Base-by-base conservation (phyloP, 176 grass and related monocot species). In the Ampelocalamus luodianensis region DNA sequence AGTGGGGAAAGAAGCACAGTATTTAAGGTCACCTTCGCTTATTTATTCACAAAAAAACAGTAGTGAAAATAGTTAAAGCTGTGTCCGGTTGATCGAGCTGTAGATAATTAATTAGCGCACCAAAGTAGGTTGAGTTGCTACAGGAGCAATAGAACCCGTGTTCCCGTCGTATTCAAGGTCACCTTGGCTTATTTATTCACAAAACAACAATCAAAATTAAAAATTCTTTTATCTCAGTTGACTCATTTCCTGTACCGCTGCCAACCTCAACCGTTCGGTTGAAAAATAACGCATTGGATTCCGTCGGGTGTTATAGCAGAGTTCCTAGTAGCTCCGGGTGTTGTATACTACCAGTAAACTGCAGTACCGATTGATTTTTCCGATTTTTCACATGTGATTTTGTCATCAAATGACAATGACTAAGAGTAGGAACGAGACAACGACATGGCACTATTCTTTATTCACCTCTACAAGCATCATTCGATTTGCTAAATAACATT, bases 141-240 rank as follows among this genome's bases (percentile, higher is more conserved):
- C 77, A 36, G 40, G 43, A 14, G 61, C 60, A 50, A 8, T 38
- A 67, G 46, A 22, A 1, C 44, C 44, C 44, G 78, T 51, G 62
- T 80, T 51, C 45, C 62, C 27, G 43, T 65, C 66, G 61, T 34
- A 66, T 12, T 34, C n/a, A 79, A 49, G 16, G 38, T 8, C 77
- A 8, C 43, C 1, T 5, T 34, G 61, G 5, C 77, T 20, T 49
- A 50, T 79, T 79, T 50, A 66, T 5, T 49, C 10, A 5, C 61
- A 66, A 34, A 34, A 74, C 48, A 74, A 74, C 26, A 32, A 20
- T 29, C 46, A 53, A 18, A 18, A 49, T 18, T 34, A 36, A 9
- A 49, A 49, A 49, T 10, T 10, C 3, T 20, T 39, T 67, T 10
- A 18, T 16, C 24, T 50, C 24, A 18, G 71, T 18, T 49, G 45